Base-by-base conservation (phyloP, 441 rosid genomes). In the Omphalea diandra region DNA sequence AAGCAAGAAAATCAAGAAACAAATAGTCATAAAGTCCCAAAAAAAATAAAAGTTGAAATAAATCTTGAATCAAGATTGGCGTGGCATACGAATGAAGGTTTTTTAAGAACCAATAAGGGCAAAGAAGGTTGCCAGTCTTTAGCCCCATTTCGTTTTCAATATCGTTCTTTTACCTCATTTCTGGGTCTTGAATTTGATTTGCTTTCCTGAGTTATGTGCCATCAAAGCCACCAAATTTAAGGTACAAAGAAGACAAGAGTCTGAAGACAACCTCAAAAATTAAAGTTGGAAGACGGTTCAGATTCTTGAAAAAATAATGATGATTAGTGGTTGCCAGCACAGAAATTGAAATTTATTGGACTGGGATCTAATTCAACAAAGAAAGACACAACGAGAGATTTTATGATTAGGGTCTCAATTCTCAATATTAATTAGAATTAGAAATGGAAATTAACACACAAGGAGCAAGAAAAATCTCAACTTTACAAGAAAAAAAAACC, bases 121-220 rank as follows among this genome's bases (percentile, higher is more conserved):
- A 63, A 1, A 33, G 59, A 47, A 11, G 56, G 49, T 50, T 44
- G 58, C 18, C 38, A 76, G 32, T 36, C 31, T 66, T 38, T 52
- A 33, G 7, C 50, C 67, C 31, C 46, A 12, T 55, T 53, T 53
- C 18, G 57, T 62, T 53, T n/a, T n/a, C n/a, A n/a, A n/a, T n/a
- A n/a, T n/a, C n/a, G n/a, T n/a, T n/a, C n/a, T n/a, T n/a, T 77
- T 75, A 79, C 86, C 84, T 81, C 76, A 40, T 73, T 43, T 64
- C 29, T n/a, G 73, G 70, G 70, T 67, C 33, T 64, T 65, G 71
- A 65, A 46, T 20, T 54, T 60, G 36, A 52, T 55, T 66, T 47
- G 46, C 46, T 32, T 38, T 59, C 27, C 56, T 52, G 72, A 27
- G 41, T 41, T 73, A 69, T 68, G 58, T 63, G 32, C 27, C 68